phyloP scores from a whole-genome alignment of 2,329 filamentous ascomycete species.

The Stromatinia cepivora region DNA sequence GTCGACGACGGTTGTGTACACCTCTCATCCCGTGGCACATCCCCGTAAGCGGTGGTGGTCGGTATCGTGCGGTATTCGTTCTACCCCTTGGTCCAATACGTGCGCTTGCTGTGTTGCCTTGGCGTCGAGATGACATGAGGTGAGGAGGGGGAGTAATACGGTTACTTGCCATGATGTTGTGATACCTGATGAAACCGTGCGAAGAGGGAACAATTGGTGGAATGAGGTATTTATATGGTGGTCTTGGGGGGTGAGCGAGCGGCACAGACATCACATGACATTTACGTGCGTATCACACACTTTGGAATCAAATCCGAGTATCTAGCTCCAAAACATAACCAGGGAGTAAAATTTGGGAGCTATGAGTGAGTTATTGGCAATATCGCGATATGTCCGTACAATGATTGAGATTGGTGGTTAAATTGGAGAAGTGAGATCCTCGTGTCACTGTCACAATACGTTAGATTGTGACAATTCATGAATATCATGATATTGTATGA shows the following conservation, averaged over 20 bases:
- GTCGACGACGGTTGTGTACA: neutral
- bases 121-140: no score
- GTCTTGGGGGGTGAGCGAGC: neutral
- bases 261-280: neutral
- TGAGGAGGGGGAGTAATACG: no score
- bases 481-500: neutral
- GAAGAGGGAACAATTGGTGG: neutral
- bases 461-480: neutral
- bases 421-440: neutral
- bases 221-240: neutral
- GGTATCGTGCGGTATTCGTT: neutral
- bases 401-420: accelerated
- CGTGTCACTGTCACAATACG: neutral
- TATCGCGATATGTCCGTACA: neutral
- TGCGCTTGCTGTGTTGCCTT: neutral
- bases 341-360: neutral
- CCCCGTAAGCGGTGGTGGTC: accelerated
- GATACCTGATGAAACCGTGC: neutral
- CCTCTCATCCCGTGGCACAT: neutral
- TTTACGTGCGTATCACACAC: neutral
- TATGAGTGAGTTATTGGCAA: neutral
- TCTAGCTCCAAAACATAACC: neutral
- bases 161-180: neutral
- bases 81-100: neutral
- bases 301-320: neutral